These are phyloP conservation scores for Dendrobium chrysotoxum DNA, from an alignment of 106 monocot genomes.

Conservation along the genomic window DNA sequence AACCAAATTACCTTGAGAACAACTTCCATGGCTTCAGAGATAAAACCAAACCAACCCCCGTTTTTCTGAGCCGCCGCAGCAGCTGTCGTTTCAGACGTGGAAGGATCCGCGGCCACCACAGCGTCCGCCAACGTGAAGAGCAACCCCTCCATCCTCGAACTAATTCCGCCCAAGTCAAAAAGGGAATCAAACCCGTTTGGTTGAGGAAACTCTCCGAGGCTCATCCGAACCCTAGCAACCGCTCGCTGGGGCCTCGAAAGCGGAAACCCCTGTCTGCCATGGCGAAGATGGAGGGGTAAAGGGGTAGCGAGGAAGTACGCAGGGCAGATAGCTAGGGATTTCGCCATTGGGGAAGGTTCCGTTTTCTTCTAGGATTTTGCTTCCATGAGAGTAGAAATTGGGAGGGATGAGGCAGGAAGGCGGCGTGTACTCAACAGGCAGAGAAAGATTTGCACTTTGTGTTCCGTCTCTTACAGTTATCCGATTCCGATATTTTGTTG, in stretches of 20 bases:
- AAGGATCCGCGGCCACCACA: slow-evolving; percentile 47
- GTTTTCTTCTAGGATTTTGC: not conserved
- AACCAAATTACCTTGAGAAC: slow-evolving; percentile 62
- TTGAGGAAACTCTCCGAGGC: slow-evolving; percentile 57
- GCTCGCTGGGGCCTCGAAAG: slow-evolving; percentile 19
- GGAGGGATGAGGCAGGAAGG: not conserved
- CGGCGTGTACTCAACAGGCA: not conserved
- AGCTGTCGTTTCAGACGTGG: slow-evolving; percentile 22
- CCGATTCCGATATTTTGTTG: not conserved
- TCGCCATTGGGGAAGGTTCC: slow-evolving; percentile 37
- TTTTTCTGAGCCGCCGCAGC: slow-evolving; percentile 53
- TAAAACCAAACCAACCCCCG: slow-evolving; percentile 96
- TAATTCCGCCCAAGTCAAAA: slow-evolving; percentile 39
- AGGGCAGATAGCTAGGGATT: slow-evolving; percentile 37
- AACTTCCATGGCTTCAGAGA: slow-evolving; percentile 88
- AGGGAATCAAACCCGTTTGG: slow-evolving; percentile 13
- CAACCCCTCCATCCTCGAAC: slow-evolving; percentile 55
- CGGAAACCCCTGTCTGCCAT: slow-evolving; percentile 23
- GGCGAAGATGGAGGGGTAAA: slow-evolving; percentile 29
- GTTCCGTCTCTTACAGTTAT: not conserved
- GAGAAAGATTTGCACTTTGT: not conserved
- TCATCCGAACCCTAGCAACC: slow-evolving; percentile 34
- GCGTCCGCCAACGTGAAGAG: slow-evolving; percentile 91
- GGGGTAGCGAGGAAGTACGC: slow-evolving; percentile 32
- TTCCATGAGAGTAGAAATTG: not conserved